phyloP scores from a whole-genome alignment of 768 basidiomycete species.

The Amanita polypyramis region DNA sequence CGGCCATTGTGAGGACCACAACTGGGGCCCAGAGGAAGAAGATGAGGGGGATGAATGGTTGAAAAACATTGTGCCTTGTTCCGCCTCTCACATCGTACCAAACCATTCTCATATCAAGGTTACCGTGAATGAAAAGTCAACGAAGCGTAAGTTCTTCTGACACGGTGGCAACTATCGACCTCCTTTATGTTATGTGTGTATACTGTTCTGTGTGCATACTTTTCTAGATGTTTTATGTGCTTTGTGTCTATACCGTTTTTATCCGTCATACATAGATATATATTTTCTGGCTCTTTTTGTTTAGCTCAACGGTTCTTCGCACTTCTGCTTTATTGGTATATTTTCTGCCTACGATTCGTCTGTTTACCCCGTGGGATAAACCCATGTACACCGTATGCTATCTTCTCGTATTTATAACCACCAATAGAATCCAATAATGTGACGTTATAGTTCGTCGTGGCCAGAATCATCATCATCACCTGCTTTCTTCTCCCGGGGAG shows the following conservation, averaged over 20 bases:
- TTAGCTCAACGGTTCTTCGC: neutral
- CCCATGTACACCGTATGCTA: slow-evolving; percentile 7
- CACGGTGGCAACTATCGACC: slow-evolving; percentile 1
- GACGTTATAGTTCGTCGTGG: slow-evolving; percentile 11
- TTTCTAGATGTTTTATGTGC: slow-evolving; percentile 3
- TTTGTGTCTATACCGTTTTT: slow-evolving; percentile 12
- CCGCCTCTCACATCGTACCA: slow-evolving; percentile 30
- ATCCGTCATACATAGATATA: slow-evolving; percentile 7
- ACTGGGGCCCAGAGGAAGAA: slow-evolving; percentile 53
- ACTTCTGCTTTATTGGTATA: neutral
- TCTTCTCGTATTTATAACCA: neutral
- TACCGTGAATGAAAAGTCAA: slow-evolving; percentile 53
- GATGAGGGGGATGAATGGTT: slow-evolving; percentile 89
- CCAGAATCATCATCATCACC: neutral
- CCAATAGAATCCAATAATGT: neutral
- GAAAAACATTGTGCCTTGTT: slow-evolving; percentile 60
- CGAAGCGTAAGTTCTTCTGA: slow-evolving; percentile 70
- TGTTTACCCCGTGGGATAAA: slow-evolving; percentile 1
- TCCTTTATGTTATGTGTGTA: neutral
- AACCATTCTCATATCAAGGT: slow-evolving; percentile 70
- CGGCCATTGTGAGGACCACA: slow-evolving; percentile 52
- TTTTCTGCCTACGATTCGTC: neutral
- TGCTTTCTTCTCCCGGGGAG: slow-evolving; percentile 4
- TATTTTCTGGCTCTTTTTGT: slow-evolving; percentile 3
- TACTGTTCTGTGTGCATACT: slow-evolving; percentile 1